phyloP scores from a whole-genome alignment of 2,329 filamentous ascomycete genomes.

The Mariannaea sp. region DNA sequence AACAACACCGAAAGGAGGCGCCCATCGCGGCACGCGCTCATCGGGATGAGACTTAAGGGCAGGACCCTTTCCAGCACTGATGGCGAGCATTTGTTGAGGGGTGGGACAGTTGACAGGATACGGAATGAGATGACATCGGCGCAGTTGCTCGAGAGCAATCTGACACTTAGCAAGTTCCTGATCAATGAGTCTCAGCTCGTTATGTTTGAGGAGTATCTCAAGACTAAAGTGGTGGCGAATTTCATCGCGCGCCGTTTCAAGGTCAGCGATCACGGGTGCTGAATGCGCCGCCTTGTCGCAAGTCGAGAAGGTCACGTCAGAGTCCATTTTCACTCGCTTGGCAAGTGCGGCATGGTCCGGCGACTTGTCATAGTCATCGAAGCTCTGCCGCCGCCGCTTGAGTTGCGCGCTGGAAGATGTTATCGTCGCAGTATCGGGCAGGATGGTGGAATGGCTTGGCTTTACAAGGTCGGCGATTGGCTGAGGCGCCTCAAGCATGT shows the following conservation, averaged over 20 bases:
- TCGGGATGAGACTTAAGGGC: slow-evolving; percentile 66
- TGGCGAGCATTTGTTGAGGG: slow-evolving; percentile 68
- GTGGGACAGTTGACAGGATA: slow-evolving; percentile 76
- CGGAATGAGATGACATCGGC: slow-evolving; percentile 88
- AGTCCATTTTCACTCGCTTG: slow-evolving; percentile 51
- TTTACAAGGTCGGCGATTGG: slow-evolving; percentile 44
- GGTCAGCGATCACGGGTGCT: slow-evolving; percentile 34
- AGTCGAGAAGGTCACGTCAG: slow-evolving; percentile 28
- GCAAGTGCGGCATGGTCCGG: slow-evolving; percentile 35
- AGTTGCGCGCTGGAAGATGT: slow-evolving; percentile 34
- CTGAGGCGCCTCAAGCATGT: slow-evolving; percentile 52
- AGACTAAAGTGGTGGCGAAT: slow-evolving; percentile 88
- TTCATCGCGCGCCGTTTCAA: slow-evolving; percentile 67
- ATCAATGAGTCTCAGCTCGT: slow-evolving; percentile 91
- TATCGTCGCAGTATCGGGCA: slow-evolving; percentile 36
- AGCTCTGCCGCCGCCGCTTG: slow-evolving; percentile 48
- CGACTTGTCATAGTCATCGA: slow-evolving; percentile 39
- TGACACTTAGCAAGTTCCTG: slow-evolving; percentile 97
- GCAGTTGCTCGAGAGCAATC: slow-evolving; percentile 87
- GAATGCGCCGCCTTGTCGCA: slow-evolving; percentile 29
- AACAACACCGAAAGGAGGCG: slow-evolving; percentile 85
- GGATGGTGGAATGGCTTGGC: slow-evolving; percentile 42
- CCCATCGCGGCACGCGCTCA: slow-evolving; percentile 72
- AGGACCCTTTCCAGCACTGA: slow-evolving; percentile 75
- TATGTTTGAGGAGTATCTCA: slow-evolving; percentile 91